Conservation (phyloP, 805 yeast genomes). For the Wickerhamiella spandovensis region DNA sequence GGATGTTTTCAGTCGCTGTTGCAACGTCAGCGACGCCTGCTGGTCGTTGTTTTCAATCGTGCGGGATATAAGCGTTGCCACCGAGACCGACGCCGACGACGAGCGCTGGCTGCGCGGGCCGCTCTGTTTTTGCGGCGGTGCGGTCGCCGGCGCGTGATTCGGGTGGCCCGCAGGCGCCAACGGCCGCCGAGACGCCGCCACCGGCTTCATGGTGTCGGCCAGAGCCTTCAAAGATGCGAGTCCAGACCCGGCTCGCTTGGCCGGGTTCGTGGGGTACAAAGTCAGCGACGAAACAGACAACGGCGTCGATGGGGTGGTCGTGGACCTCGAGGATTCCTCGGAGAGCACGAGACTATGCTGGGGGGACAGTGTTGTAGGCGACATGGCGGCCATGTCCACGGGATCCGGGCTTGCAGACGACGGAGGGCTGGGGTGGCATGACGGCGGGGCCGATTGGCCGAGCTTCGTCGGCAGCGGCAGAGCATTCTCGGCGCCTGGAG, state of each 20-base stretch:
- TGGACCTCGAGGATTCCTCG: background rate
- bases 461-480: background rate
- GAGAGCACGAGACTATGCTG: background rate
- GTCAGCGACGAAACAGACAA: background rate
- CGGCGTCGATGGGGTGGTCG: background rate
- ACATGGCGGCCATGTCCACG: background rate
- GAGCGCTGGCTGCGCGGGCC: background rate
- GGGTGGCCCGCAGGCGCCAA: background rate
- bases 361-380: background rate
- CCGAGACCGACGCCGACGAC: background rate
- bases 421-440: background rate
- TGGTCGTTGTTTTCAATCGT: constrained; percentile 23
- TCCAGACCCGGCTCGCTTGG: background rate
- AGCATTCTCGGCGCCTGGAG: background rate
- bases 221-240: background rate
- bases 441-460: background rate
- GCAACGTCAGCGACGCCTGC: constrained; percentile 30
- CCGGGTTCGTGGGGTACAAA: background rate
- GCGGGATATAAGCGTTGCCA: background rate
- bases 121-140: background rate
- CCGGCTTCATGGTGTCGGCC: background rate
- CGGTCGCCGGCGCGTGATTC: background rate
- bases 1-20: constrained; percentile 27
- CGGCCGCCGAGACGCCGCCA: background rate
- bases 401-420: background rate